phyloP scores from a whole-genome alignment of 2,329 filamentous ascomycete genomes.

The Pseudovirgaria hyperparasitica region DNA sequence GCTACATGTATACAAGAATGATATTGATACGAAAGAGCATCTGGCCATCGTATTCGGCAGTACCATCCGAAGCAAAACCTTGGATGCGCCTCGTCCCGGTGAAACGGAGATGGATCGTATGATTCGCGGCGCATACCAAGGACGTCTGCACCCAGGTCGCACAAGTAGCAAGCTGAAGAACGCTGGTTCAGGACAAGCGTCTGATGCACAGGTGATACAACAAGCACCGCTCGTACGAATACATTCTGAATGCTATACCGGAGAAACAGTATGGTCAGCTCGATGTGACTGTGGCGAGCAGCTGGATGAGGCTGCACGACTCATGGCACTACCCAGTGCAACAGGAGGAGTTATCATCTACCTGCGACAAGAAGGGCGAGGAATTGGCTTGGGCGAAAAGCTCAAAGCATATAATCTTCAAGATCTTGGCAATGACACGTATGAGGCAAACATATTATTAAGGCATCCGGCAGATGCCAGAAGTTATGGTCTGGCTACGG shows the following conservation, averaged over 20 bases:
- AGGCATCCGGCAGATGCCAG: constrained; percentile 88
- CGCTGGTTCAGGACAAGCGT: too few relatives aligned
- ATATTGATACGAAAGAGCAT: constrained; percentile 89
- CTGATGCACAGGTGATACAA: too few relatives aligned
- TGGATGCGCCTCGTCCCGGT: constrained; percentile 59
- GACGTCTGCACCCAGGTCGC: constrained; percentile 73
- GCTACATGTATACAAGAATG: constrained; percentile 86
- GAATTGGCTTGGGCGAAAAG: constrained; percentile 90
- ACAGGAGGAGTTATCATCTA: constrained; percentile 88
- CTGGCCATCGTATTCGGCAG: constrained; percentile 93
- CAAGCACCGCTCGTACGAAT: constrained; percentile 90
- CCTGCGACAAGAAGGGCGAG: constrained; percentile 86
- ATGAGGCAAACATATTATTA: constrained; percentile 84
- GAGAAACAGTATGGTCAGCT: constrained; percentile 96
- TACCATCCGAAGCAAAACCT: constrained; percentile 57
- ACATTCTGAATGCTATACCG: constrained; percentile 96
- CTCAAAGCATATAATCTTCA: constrained; percentile 97
- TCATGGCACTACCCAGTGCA: constrained; percentile 64
- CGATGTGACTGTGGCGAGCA: constrained; percentile 97
- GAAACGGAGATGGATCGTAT: constrained; percentile 85
- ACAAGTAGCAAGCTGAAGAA: constrained; percentile 49
- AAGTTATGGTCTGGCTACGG: constrained; percentile 91
- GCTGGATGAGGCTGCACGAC: constrained; percentile 82
- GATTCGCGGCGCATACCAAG: constrained; percentile 86
- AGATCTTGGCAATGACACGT: constrained; percentile 92